These are phyloP conservation scores for Syzygium oleosum DNA, from an alignment of 345 rosid species.

Conservation along the genomic window DNA sequence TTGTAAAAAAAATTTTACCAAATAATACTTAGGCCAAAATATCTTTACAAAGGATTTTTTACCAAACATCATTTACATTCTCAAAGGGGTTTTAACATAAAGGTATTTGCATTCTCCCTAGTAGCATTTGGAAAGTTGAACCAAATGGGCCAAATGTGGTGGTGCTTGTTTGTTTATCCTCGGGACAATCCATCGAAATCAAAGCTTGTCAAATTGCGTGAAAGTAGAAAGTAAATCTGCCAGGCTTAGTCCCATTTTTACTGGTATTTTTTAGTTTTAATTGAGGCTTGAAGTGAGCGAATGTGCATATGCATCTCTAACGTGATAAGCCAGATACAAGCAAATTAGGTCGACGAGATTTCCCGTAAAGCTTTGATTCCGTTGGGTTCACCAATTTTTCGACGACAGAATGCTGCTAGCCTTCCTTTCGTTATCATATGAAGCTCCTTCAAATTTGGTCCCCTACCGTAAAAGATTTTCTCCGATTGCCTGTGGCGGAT, in stretches of 20 bases:
- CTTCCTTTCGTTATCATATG: background rate
- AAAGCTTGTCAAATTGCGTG: background rate
- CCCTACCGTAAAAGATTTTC: background rate
- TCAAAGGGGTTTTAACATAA: no score
- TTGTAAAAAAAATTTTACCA: no score
- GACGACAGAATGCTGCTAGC: background rate
- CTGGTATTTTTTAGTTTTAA: background rate
- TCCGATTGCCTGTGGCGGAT: background rate
- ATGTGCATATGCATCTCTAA: background rate
- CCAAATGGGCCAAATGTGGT: no score
- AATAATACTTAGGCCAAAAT: no score
- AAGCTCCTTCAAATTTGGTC: background rate
- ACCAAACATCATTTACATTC: no score
- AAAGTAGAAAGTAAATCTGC: background rate
- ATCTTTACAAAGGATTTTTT: no score
- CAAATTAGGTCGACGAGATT: background rate
- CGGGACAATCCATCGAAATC: background rate
- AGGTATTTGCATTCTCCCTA: no score
- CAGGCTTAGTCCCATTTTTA: background rate
- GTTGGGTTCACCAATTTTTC: background rate
- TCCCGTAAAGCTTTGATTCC: background rate
- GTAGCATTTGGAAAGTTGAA: no score
- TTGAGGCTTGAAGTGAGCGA: background rate
- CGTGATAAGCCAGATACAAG: background rate
- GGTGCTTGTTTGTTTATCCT: background rate